Conservation (phyloP, 495 filamentous ascomycete species). For the Glarea lozoyensis region DNA sequence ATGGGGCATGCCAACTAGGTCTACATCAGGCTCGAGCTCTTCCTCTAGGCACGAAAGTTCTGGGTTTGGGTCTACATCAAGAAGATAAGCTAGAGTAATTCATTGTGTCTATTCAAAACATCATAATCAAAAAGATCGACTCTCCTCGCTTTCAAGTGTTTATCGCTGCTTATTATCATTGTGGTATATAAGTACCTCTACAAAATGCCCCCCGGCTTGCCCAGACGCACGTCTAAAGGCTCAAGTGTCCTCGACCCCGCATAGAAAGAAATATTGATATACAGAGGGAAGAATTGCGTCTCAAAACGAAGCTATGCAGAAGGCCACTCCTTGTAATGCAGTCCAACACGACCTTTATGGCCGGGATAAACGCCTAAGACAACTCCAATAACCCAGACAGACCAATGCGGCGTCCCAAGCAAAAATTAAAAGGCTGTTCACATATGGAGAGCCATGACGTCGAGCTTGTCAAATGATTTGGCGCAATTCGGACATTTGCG, state of each 20-base stretch:
- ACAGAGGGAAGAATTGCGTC: constrained; percentile 9
- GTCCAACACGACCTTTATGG: constrained; percentile 16
- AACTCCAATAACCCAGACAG: constrained; percentile 2
- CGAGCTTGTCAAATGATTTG: constrained; percentile 78
- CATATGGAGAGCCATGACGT: constrained; percentile 63
- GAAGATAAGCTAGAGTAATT: too few species aligned
- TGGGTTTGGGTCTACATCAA: constrained; percentile 80
- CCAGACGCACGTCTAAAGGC: background rate
- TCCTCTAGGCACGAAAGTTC: constrained; percentile 63
- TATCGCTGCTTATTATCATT: too few species aligned
- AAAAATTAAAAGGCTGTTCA: constrained; percentile 20
- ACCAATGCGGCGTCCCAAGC: background rate
- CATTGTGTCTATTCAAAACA: too few species aligned
- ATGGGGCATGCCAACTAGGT: constrained; percentile 28
- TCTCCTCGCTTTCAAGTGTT: too few species aligned
- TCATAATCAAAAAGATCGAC: too few species aligned
- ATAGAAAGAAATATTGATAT: constrained; percentile 10
- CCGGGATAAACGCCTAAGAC: constrained; percentile 7
- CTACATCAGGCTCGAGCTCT: constrained; percentile 31
- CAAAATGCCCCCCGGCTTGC: too few species aligned
- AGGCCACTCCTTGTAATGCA: constrained; percentile 18
- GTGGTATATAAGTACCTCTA: too few species aligned
- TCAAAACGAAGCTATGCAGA: constrained; percentile 9
- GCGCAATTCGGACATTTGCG: constrained; percentile 93
- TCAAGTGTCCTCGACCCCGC: background rate